These are phyloP conservation scores for Tuber borchii DNA, from an alignment of 495 filamentous ascomycete species.

Conservation along the genomic window DNA sequence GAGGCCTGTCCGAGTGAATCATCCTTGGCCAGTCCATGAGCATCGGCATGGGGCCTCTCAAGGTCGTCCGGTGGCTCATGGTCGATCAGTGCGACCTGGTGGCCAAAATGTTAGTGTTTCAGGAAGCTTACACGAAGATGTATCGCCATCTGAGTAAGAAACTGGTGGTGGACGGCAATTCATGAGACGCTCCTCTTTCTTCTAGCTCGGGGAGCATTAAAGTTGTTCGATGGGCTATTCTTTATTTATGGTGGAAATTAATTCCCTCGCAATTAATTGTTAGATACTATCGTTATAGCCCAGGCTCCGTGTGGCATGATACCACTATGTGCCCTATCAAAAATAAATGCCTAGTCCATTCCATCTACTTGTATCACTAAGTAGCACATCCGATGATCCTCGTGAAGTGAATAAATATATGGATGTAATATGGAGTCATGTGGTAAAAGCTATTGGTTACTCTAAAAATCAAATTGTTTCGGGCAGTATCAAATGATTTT, in stretches of 20 bases:
- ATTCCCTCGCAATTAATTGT: background rate
- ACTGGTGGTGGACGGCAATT: no score
- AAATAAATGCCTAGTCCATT: background rate
- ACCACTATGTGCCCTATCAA: background rate
- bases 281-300: background rate
- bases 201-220: background rate
- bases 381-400: background rate
- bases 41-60: conserved; percentile 85
- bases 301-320: background rate
- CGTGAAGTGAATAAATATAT: background rate
- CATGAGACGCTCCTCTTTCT: no score
- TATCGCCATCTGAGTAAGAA: no score
- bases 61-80: conserved; percentile 70
- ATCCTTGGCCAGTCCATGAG: conserved; percentile 94
- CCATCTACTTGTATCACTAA: background rate
- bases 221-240: background rate
- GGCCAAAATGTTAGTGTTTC: no score
- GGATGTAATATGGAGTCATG: background rate
- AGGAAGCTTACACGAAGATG: no score
- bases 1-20: conserved; percentile 92
- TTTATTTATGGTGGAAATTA: background rate
- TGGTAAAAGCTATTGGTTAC: background rate
- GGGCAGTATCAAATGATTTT: no score
- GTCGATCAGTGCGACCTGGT: no score
- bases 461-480: background rate